These are phyloP conservation scores for Fusarium torulosum DNA, from an alignment of 2,329 filamentous ascomycete species.

Conservation along the genomic window DNA sequence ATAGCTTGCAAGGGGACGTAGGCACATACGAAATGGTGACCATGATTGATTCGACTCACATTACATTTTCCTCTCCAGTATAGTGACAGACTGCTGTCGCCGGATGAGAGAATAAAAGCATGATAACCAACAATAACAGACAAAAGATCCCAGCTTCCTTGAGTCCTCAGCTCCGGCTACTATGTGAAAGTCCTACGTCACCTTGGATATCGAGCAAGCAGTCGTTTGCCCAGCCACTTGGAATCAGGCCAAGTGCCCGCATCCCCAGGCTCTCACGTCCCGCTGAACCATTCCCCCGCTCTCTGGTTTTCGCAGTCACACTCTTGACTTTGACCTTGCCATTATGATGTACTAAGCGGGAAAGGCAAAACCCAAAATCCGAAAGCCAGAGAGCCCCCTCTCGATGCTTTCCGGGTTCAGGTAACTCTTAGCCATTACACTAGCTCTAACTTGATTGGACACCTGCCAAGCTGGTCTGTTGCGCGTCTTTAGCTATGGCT, in stretches of 20 bases:
- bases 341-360: conserved; percentile 24
- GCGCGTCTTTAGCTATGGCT: conserved; percentile 29
- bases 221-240: conserved; percentile 37
- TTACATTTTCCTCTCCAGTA: background rate
- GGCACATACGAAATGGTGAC: background rate
- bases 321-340: background rate
- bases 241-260: conserved; percentile 18
- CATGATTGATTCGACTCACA: background rate
- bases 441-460: conserved; percentile 28
- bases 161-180: conserved; percentile 9
- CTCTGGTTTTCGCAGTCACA: conserved; percentile 2
- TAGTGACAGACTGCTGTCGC: background rate
- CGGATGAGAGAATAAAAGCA: background rate
- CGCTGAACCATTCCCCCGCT: conserved; percentile 14
- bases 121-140: conserved; percentile 1
- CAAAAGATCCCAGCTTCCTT: conserved; percentile 18
- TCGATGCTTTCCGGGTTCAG: conserved; percentile 30
- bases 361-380: conserved; percentile 29
- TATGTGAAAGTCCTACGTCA: conserved; percentile 37
- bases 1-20: conserved; percentile 19
- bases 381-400: conserved; percentile 13
- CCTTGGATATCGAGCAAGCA: conserved; percentile 18
- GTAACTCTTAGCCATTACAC: background rate
- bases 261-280: conserved; percentile 8
- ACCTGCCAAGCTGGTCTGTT: conserved; percentile 20